A percentile compares a stretch with the other conserved stretches of the same genome.
Conservation (phyloP, 2,329 filamentous ascomycete genomes). For the Venturia asperata region DNA sequence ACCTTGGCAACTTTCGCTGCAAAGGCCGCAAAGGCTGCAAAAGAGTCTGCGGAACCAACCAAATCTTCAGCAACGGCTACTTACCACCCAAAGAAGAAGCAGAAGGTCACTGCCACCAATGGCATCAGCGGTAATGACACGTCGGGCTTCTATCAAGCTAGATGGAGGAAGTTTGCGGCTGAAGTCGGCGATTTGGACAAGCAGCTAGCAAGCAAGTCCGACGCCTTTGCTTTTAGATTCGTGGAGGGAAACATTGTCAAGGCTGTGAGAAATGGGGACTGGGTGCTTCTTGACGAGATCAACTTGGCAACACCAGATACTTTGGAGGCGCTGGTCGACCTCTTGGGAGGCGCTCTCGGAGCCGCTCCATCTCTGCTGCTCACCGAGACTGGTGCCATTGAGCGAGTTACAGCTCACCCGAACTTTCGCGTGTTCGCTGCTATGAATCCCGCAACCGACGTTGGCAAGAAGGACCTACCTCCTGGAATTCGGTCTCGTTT, state of each 20-base stretch:
- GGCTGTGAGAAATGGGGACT: constrained; percentile 91
- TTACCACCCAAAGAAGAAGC: constrained; percentile 30
- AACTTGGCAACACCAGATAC: constrained; percentile 94
- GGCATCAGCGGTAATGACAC: background rate
- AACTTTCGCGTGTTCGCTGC: constrained; percentile 95
- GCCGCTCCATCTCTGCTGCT: constrained; percentile 72
- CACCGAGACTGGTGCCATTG: constrained; percentile 87
- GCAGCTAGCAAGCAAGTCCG: constrained; percentile 64
- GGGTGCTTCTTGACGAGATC: constrained; percentile 95
- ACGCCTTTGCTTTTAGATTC: constrained; percentile 87
- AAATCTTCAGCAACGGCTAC: constrained; percentile 41
- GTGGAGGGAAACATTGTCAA: constrained; percentile 94
- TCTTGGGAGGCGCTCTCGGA: constrained; percentile 66
- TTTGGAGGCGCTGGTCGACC: constrained; percentile 83
- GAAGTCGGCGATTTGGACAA: constrained; percentile 72
- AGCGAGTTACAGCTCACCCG: constrained; percentile 80
- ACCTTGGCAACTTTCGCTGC: constrained; percentile 17
- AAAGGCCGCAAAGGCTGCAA: background rate
- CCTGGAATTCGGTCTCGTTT: constrained; percentile 85
- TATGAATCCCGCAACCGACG: constrained; percentile 98
- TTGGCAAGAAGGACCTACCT: constrained; percentile 90
- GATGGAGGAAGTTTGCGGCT: constrained; percentile 71
- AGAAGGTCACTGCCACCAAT: constrained; percentile 38
- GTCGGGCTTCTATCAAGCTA: constrained; percentile 25
- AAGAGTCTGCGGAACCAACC: background rate